Conservation (phyloP, 305 asterid genomes). For the Fraxinus ornus region DNA sequence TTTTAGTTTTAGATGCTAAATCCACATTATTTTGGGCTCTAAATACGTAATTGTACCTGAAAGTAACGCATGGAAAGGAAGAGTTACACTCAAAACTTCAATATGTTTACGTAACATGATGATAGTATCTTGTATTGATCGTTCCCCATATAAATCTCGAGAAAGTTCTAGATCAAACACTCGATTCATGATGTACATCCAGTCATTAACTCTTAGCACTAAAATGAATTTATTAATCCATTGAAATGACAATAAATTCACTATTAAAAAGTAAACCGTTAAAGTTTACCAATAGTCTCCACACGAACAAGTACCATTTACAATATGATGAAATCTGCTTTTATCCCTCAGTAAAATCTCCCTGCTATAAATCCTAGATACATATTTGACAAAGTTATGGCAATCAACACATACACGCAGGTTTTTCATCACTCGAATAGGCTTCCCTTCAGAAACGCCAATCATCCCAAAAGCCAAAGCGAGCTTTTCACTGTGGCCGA, state of each 20-base stretch:
- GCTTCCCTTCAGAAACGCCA: slow-evolving; percentile 26
- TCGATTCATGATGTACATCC: not conserved
- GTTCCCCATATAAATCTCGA: not conserved
- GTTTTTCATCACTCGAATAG: slow-evolving; percentile 57
- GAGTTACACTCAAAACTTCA: not conserved
- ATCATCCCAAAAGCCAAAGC: slow-evolving; percentile 60
- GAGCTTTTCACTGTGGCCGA: slow-evolving; percentile 58
- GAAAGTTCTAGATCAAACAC: not conserved
- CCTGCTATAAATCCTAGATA: slow-evolving; percentile 42
- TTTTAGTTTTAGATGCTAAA: no score
- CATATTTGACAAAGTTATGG: slow-evolving; percentile 54
- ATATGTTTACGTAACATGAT: not conserved
- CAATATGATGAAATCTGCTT: slow-evolving; percentile 54
- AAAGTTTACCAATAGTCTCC: slow-evolving; percentile 50
- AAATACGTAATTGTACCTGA: not conserved
- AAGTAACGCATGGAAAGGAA: not conserved
- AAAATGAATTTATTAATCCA: not conserved
- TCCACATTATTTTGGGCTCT: not conserved
- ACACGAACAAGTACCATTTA: slow-evolving; percentile 48
- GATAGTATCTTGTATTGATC: not conserved
- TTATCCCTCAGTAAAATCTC: slow-evolving; percentile 49
- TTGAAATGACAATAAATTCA: not conserved
- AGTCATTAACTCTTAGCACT: not conserved
- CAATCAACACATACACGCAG: slow-evolving; percentile 59
- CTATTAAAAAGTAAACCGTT: not conserved